Base-by-base conservation (phyloP, 495 filamentous ascomycete genomes). In the Hypomontagnella monticulosa region DNA sequence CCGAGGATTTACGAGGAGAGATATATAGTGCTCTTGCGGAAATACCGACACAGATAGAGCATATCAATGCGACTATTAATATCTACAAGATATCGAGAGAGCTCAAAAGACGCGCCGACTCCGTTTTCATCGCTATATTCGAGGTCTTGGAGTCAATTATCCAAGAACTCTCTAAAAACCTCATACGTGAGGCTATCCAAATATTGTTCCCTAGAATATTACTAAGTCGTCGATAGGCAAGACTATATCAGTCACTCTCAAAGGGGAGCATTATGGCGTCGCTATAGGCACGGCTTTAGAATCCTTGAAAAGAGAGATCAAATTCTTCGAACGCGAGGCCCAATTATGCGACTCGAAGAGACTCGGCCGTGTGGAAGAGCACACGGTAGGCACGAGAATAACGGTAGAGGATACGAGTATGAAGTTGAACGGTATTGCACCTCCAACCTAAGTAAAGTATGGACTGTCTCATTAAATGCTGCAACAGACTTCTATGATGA, bases 301-400 rank as follows among this genome's bases (percentile, higher is more conserved):
- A 30, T 23, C 16, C 23, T 15, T 49, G 27, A 49, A 49, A 49
- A 49, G 46, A 49, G 46, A 49, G 46, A 49, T 14, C 14, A 49
- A 49, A n/a, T 23, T 14, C 30, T 49, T 49, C 46, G 46, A 49
- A 16, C 6, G 16, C 9, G 46, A 49, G 14, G 46, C 46, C 5
- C 46, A 49, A n/a, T 10, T 49, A 34, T 49, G 46, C 27, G 46
- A 49, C n/a, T 49, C 46, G 1, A 49, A 49, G 27, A 49, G 46
- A 16, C 46, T 49, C 12, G 46, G 46, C 4, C 46, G 46, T 5
- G 23, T 49, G 33, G 46, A 49, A n/a, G 46, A 32, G 30, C 46
- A 49, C 27, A 27, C 46, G 10, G 46, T 33, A 15, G 16, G 46
- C 1, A 49, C 46, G 3, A 49, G 46, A 16, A 23, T 49, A 1